Evolutionary conservation across 768 basidiomycete species (phyloP).

Genomic region (Russula foetens): DNA sequence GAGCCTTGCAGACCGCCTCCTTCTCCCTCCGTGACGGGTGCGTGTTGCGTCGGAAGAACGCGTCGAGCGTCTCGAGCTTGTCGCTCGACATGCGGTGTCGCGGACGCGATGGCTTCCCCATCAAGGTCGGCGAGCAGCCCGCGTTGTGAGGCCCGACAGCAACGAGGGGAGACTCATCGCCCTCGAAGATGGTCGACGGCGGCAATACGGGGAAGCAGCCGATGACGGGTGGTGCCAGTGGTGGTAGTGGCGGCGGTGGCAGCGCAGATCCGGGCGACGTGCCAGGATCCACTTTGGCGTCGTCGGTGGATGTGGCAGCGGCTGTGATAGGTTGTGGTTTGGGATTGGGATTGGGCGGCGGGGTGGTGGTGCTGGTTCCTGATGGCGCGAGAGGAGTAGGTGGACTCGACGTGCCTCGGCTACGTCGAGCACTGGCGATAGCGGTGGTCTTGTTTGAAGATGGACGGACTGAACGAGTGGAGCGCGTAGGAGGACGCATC

Average conservation of each 20-base stretch:
- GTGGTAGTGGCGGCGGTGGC: too few relatives aligned
- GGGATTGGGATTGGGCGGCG: background rate
- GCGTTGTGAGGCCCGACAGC: too few relatives aligned
- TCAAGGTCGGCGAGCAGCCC: background rate
- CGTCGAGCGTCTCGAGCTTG: conserved; percentile 31
- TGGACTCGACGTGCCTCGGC: background rate
- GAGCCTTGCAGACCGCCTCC: conserved; percentile 31
- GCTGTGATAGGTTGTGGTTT: background rate
- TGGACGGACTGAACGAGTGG: conserved; percentile 25
- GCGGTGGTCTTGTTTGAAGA: conserved; percentile 1
- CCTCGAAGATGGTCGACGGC: background rate
- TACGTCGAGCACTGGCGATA: background rate
- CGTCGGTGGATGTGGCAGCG: background rate
- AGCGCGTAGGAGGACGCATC: conserved; percentile 26
- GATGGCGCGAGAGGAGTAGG: background rate
- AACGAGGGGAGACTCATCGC: background rate
- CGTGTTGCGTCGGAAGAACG: conserved; percentile 29
- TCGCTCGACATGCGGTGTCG: conserved; percentile 34
- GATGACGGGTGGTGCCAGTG: background rate
- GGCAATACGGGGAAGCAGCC: background rate
- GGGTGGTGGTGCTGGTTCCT: background rate
- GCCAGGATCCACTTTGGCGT: background rate
- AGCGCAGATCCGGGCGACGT: background rate
- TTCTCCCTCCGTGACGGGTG: conserved; percentile 39
- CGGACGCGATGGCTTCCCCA: conserved; percentile 23